phyloP scores from a whole-genome alignment of 208 protist species.

The Wallacemonas collosoma region DNA sequence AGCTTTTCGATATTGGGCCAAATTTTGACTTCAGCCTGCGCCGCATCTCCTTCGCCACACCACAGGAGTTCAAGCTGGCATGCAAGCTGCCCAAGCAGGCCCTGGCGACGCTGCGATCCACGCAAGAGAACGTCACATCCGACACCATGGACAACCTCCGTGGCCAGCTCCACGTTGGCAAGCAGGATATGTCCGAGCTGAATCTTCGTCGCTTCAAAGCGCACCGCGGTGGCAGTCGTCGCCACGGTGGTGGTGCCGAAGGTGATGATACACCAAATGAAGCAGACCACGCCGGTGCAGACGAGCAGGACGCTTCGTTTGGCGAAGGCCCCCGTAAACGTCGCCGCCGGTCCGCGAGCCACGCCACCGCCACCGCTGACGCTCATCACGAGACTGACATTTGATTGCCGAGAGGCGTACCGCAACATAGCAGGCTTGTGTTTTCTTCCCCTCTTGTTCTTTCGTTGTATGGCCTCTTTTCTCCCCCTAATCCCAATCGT shows the following conservation, averaged over 20 bases:
- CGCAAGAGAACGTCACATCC: constrained; percentile 61
- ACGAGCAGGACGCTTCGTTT: constrained; percentile 21
- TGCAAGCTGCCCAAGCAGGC: constrained; percentile 62
- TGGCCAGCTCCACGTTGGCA: constrained; percentile 87
- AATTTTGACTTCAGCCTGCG: constrained; percentile 87
- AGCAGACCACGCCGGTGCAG: background rate
- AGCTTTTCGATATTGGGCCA: constrained; percentile 80
- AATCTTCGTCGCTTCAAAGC: constrained; percentile 88
- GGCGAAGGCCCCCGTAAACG: constrained; percentile 28
- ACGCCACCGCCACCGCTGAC: constrained; percentile 19
- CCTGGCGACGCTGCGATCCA: constrained; percentile 62
- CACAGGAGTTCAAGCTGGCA: constrained; percentile 79
- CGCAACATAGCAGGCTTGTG: background rate
- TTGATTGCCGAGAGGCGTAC: constrained; percentile 15
- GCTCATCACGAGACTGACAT: constrained; percentile 36
- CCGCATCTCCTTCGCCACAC: constrained; percentile 70
- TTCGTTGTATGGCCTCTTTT: background rate
- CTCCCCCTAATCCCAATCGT: background rate
- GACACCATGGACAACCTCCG: constrained; percentile 79
- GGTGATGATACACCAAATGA: background rate
- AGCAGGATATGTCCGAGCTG: constrained; percentile 67
- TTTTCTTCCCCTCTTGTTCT: background rate
- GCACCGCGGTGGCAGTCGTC: constrained; percentile 30
- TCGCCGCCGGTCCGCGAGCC: constrained; percentile 1
- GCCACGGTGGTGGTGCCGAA: background rate